Evolutionary conservation across 2,329 filamentous ascomycete species (phyloP), one percentile per base, ranked within the genome.

Genomic region (Diaporthe citri): DNA sequence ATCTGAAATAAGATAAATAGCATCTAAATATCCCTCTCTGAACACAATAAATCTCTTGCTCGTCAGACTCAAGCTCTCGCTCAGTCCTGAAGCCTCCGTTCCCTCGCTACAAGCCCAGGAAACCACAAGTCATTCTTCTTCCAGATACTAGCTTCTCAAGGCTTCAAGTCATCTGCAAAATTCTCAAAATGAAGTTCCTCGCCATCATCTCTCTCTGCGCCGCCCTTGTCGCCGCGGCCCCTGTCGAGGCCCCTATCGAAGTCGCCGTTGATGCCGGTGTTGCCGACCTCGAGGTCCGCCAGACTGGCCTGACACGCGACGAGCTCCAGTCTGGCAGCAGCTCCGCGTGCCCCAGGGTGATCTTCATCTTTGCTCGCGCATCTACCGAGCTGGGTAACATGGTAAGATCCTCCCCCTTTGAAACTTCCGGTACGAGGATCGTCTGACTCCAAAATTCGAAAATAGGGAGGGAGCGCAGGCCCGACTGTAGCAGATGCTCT

Each of bases 331-430:
- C 28, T 39, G 64, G 64, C 7, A 52, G 64, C 46, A 52, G 46
- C 46, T 67, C 64, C 15, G 46, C 46, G 20, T 86, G 84, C 77
- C 84, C 84, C 3, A 76, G 73, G 8, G 82, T 81, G 62, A 85
- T 86, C 77, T 82, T 85, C 78, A 82, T 86, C 79, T 85, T 79
- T 74, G 84, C 84, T 59, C 82, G 84, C n/a, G 84, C 80, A 59
- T 84, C 84, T 5, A 83, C 81, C 15, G 84, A 86, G 77, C 10
- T 74, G 8, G 84, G 84, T 43, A 86, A 86, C 78, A 81, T 86
- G 80, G 84, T 83, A 76, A 75, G 73, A 67, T n/a, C n/a, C n/a
- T n/a, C n/a, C n/a, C n/a, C n/a, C n/a, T n/a, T n/a, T n/a, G n/a
- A n/a, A n/a, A n/a, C n/a, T n/a, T n/a, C n/a, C n/a, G n/a, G n/a